Evolutionary conservation across 2,329 filamentous ascomycete species (phyloP), one percentile per base, ranked within the genome.

Genomic region (Aschersonia sp.): DNA sequence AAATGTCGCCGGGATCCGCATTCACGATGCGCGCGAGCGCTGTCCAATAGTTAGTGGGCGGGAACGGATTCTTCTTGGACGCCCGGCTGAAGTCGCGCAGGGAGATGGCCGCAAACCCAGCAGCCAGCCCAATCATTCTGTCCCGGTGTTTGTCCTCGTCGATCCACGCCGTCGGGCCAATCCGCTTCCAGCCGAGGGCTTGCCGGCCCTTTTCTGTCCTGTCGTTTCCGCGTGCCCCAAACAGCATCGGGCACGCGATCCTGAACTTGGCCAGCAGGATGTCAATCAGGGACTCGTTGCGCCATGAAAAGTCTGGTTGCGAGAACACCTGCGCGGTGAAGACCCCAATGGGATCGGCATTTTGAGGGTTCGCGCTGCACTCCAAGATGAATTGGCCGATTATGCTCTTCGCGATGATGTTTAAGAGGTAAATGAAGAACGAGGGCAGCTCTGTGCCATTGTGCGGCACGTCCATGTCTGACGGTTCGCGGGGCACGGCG

Each of bases 261-360:
- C 88, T 80, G 57, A 86, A 84, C 63, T 97, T 95, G 47, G 89
- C 71, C 57, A 94, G 82, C 32, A 97, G 71, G 50, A 97, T 85
- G 59, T 94, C 86, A 46, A 87, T 81, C 49, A 94, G 70, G 1
- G 81, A 74, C 44, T 74, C 65, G 7, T 79, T 82, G 45, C 81
- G 74, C 72, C 80, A 84, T 47, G 75, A 69, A 58, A 86, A 84
- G 12, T 77, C 72, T 14, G 77, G 71, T 46, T 76, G 72, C 1
- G 84, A 83, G 60, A 94, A 90, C 32, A 94, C 74, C 52, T 81
- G 78, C 6, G 83, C 83, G 1, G 81, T 74, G 30, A 89, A 71
- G 30, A 90, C 77, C n/a, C 87, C 87, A 43, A 94, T 74, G 1
- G 85, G 83, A 54, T 92, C 84, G 8, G 86, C 87, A 5, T 77